Evolutionary conservation across 345 rosid genomes (phyloP), one percentile per base, ranked within the genome.

Genomic region (Eucalyptus cladocalyx): DNA sequence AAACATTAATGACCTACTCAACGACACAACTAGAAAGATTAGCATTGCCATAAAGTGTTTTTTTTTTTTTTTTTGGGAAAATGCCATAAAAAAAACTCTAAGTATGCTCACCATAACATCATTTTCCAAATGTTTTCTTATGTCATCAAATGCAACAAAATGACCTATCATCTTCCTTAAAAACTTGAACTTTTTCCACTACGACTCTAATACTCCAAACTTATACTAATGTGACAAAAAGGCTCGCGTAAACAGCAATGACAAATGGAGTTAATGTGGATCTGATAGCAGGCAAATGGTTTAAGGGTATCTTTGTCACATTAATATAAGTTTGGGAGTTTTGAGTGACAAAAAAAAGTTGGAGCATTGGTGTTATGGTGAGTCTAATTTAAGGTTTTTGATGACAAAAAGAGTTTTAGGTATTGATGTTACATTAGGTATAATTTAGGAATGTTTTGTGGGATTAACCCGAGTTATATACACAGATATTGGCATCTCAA

Each of bases 221-320:
- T 65, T n/a, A 8, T 65, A n/a, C 19, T 21, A n/a, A 15, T 14
- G 21, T 65, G 34, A n/a, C 19, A 65, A 65, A 65, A n/a, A 32
- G 40, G 10, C 6, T n/a, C 3, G 2, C 0, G 3, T 16, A n/a
- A 3, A n/a, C 23, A n/a, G 3, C 23, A 32, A 15, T n/a, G 34
- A 21, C 16, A 0, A 13, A 62, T 28, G 17, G 8, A 30, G 37
- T 65, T 65, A 40, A 15, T 15, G 19, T 15, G 19, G 21, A 65
- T n/a, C 3, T n/a, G 3, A 65, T 14, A 8, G 32, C 2, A n/a
- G 3, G 40, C 11, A 3, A 65, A n/a, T n/a, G 9, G 21, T 8
- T n/a, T 6, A 5, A n/a, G 21, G 18, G 37, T n/a, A 15, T 65
- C 18, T 65, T n/a, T 65, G 19, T 65, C 19, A n/a, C 76, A 8